A percentile compares a stretch with the other conserved stretches of the same genome.
These are phyloP conservation scores for Candida incommunis DNA, from an alignment of 805 yeast species.

Conservation along the genomic window DNA sequence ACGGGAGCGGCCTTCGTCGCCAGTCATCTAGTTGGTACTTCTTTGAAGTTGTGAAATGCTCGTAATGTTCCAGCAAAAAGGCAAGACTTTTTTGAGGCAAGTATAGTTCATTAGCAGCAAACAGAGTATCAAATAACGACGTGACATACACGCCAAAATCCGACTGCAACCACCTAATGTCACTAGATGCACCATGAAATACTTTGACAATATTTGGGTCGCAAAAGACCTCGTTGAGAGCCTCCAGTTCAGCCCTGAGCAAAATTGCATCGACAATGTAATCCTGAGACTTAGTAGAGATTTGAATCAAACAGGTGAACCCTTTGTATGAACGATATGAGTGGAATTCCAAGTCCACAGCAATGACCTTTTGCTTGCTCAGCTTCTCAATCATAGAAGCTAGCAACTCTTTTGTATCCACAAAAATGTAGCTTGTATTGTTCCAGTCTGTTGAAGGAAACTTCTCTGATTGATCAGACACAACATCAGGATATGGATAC, in stretches of 20 bases:
- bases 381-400: constrained; percentile 41
- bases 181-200: constrained; percentile 95
- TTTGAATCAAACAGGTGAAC: constrained; percentile 83
- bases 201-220: constrained; percentile 74
- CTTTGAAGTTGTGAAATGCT: constrained; percentile 76
- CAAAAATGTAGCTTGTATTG: constrained; percentile 44
- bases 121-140: constrained; percentile 80
- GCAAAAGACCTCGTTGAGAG: constrained; percentile 62
- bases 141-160: constrained; percentile 89
- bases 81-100: constrained; percentile 78
- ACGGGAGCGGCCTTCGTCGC: constrained; percentile 76
- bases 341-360: constrained; percentile 94
- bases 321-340: constrained; percentile 86
- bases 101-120: constrained; percentile 71
- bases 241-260: constrained; percentile 54
- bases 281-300: constrained; percentile 67
- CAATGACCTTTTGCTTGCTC: constrained; percentile 44
- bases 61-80: constrained; percentile 63
- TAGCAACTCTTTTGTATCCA: constrained; percentile 43
- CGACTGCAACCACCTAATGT: constrained; percentile 90
- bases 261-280: constrained; percentile 78
- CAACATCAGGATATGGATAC: constrained; percentile 51
- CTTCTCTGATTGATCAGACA: constrained; percentile 34
- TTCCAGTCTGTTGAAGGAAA: constrained; percentile 36
- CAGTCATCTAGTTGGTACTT: constrained; percentile 95